These are phyloP conservation scores for Aspergillus pseudonomiae DNA, from an alignment of 2,329 filamentous ascomycete species.

Conservation along the genomic window DNA sequence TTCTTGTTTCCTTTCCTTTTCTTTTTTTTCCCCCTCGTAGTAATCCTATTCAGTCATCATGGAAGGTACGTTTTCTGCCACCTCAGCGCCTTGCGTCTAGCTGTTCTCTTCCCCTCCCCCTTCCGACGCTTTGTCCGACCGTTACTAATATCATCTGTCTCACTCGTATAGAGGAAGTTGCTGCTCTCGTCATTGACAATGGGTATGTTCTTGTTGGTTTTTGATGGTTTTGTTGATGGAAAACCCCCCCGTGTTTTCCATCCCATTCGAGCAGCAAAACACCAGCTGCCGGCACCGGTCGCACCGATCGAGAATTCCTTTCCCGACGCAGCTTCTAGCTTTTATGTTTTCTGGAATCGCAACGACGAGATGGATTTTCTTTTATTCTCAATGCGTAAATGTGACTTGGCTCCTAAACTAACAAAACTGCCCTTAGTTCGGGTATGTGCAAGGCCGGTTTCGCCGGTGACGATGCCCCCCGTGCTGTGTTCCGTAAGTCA, in stretches of 20 bases:
- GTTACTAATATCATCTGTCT: slow-evolving; percentile 42
- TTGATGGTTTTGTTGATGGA: slow-evolving; percentile 15
- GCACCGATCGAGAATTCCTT: slow-evolving; percentile 8
- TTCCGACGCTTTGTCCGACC: slow-evolving; percentile 17
- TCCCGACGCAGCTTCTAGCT: background rate
- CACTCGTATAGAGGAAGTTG: slow-evolving; percentile 87
- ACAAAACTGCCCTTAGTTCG: slow-evolving; percentile 65
- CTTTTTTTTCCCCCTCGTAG: slow-evolving; percentile 36
- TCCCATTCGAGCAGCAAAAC: slow-evolving; percentile 10
- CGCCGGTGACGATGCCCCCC: slow-evolving; percentile 99
- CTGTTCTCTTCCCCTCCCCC: slow-evolving; percentile 17
- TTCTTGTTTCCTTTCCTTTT: slow-evolving; percentile 25
- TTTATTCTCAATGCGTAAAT: background rate
- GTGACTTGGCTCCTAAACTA: slow-evolving; percentile 15
- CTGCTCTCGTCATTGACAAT: slow-evolving; percentile 99
- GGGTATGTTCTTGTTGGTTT: slow-evolving; percentile 71
- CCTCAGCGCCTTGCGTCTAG: slow-evolving; percentile 32
- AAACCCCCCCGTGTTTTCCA: slow-evolving; percentile 10
- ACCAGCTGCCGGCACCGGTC: slow-evolving; percentile 14
- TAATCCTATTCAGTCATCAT: slow-evolving; percentile 52
- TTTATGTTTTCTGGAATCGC: background rate
- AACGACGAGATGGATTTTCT: slow-evolving; percentile 3
- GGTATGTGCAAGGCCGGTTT: slow-evolving; percentile 99
- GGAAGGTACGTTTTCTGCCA: slow-evolving; percentile 63
- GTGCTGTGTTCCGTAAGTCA: slow-evolving; percentile 99